Percentiles rank a stretch among this genome's conserved stretches.
These are phyloP conservation scores for Ogataea degrootiae DNA, from an alignment of 805 yeast species.

Conservation along the genomic window DNA sequence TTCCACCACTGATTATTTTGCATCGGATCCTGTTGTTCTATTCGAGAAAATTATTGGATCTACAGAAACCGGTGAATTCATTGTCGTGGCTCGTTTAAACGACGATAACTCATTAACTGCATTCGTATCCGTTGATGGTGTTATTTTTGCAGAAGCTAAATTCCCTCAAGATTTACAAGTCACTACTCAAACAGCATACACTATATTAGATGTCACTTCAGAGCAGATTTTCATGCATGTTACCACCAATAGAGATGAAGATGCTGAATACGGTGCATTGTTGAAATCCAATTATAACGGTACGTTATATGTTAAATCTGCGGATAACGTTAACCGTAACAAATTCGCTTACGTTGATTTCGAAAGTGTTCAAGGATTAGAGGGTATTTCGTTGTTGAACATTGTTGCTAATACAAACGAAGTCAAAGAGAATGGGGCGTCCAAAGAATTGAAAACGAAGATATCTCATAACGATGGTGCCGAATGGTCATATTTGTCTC, in stretches of 20 bases:
- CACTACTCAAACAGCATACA: constrained; percentile 64
- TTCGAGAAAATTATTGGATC: constrained; percentile 66
- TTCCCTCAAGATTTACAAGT: constrained; percentile 67
- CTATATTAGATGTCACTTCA: constrained; percentile 69
- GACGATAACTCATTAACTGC: constrained; percentile 56
- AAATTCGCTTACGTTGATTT: constrained; percentile 76
- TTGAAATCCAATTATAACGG: constrained; percentile 91
- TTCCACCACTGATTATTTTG: constrained; percentile 53
- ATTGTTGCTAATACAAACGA: constrained; percentile 53
- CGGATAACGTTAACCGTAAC: constrained; percentile 72
- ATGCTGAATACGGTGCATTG: constrained; percentile 67
- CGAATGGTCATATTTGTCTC: constrained; percentile 67
- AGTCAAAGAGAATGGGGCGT: constrained; percentile 23
- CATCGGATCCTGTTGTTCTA: constrained; percentile 32
- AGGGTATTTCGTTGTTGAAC: constrained; percentile 79
- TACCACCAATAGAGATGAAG: constrained; percentile 51
- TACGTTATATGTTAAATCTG: constrained; percentile 69
- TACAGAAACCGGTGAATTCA: constrained; percentile 64
- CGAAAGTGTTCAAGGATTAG: constrained; percentile 76
- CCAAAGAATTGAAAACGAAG: constrained; percentile 60
- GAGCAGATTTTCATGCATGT: constrained; percentile 79
- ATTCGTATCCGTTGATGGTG: constrained; percentile 75
- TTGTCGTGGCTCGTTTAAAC: constrained; percentile 63
- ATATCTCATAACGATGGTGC: constrained; percentile 92
- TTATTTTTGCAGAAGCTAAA: constrained; percentile 66